Evolutionary conservation across 495 filamentous ascomycete species (phyloP), one percentile per base, ranked within the genome.

Genomic region (Neurospora sp.): DNA sequence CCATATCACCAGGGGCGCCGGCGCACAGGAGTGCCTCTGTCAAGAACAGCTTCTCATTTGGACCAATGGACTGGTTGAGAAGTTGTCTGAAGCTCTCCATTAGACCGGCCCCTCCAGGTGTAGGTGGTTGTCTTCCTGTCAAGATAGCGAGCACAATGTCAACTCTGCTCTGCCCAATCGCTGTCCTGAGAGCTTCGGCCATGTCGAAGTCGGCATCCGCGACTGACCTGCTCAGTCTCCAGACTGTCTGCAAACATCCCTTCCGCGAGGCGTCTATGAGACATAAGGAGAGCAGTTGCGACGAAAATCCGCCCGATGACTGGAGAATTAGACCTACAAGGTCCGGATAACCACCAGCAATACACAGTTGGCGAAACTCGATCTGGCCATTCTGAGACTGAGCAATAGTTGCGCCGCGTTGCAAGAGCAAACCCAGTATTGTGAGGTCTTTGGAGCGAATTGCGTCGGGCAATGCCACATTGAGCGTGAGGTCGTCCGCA

Each of bases 111-210:
- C 82, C 78, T 10, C 78, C 75, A 31, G 78, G 75, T 0, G 71
- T 77, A 3, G 81, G 81, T 9, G 84, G 84, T 40, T 80, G 83
- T 37, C 75, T 74, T 1, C 82, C 84, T 1, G 84, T 84, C 10
- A 87, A 75, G 38, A 87, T 80, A 40, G 84, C 82, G 18, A 87
- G 79, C 1, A 76, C 79, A 20, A 86, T 81, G 72, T 87, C 84
- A 37, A 79, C 79, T 20, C 84, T 79, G 70, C 82, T 79, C 35
- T 81, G 78, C 1, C 71, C 74, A 40, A 87, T 74, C 2, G 85
- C 84, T 0, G 76, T 75, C 75, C 81, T 84, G 59, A 87, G 69
- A n/a, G 83, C 85, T 16, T 82, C 80, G n/a, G 80, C 84, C 9
- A 79, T 80, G 70, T 83, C 79, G 65, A 82, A 78, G 59, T 84